Base-by-base conservation (phyloP, 129 eudicot species). In the Pseudognaphalium luteoalbum region DNA sequence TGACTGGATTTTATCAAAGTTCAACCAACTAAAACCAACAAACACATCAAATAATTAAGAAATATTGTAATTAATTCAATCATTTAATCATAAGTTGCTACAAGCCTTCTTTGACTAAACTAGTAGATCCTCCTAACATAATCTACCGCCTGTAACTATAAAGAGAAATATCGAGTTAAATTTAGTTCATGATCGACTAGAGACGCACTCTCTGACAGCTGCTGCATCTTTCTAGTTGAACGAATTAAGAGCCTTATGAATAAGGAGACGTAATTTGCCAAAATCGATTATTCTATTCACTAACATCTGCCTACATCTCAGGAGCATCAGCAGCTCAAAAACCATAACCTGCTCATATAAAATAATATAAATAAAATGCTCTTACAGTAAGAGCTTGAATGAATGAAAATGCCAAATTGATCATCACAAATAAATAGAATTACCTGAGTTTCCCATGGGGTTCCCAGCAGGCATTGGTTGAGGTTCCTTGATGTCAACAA, bases 361-460 rank as follows among this genome's bases (percentile, higher is more conserved):
- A 44, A 66, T 14, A n/a, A 57, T 15, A 22, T 29, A 2, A 3
- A 62, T 62, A 62, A 62, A 28, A 62, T 25, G 19, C 3, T 20
- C 29, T 21, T 15, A 58, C 17, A 67, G 3, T 2, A 50, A 42
- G 19, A 42, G 19, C 52, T 8, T 22, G 7, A 68, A 19, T 5
- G 17, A 0, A 3, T 15, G 5, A 8, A 15, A 1, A 17, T 6
- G 34, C 16, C 39, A 30, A 15, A 33, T 30, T 12, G 16, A 65
- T 3, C 6, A 9, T 60, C 35, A 25, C 5, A 67, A 29, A 15
- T 16, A 73, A 4, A 9, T 21, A 74, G 6, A 34, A 79, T 39
- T 50, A 87, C 91, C 91, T 70, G 91, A 84, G 63, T 83, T 84
- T 60, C 75, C 87, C 88, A 85, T 84, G 5, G 89, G 87, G 81